Base-by-base conservation (phyloP, 139 green algal genomes). In the Coelastrella sp. region DNA sequence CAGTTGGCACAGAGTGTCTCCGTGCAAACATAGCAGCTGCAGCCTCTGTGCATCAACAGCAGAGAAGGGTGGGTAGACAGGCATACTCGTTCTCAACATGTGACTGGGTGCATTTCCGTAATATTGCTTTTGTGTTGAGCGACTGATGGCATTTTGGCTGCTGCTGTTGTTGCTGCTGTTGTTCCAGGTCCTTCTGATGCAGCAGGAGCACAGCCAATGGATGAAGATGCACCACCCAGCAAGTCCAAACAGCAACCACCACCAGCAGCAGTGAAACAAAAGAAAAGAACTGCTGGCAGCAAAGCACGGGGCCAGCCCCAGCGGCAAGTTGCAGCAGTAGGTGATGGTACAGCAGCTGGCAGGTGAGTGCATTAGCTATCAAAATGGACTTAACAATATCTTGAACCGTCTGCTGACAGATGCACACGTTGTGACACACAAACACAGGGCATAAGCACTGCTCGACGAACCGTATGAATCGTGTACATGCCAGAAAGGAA, bases 171-270 rank as follows among this genome's bases (percentile, higher is more conserved):
- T 9, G n/a, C 41, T 13, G 30, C 9, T 53, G 67, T 45, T 53
- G 8, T 11, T 21, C 7, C 67, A 53, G 67, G 34, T 34, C 34
- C 67, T 30, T 45, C 37, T 34, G 53, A 13, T 35, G 67, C 48
- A 81, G 73, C 21, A 27, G 75, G n/a, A n/a, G n/a, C n/a, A n/a
- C n/a, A 82, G 21, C 53, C 53, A 27, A 82, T 82, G 75, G 75
- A 82, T 4, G 75, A 71, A 37, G 75, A 82, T 13, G 7, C 34
- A 40, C 8, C 53, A 71, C 40, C 21, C 51, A 82, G 34, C 75
- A 57, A 38, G 23, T n/a, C 17, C n/a, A n/a, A n/a, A n/a, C n/a
- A n/a, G n/a, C n/a, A n/a, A 71, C 19, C 34, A 27, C 27, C 27
- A 82, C 51, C 15, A 57, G 51, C 35, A 43, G 75, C 75, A 43